Conservation (phyloP, 805 yeast genomes). For the Tetrapisispora nanseiensis region DNA sequence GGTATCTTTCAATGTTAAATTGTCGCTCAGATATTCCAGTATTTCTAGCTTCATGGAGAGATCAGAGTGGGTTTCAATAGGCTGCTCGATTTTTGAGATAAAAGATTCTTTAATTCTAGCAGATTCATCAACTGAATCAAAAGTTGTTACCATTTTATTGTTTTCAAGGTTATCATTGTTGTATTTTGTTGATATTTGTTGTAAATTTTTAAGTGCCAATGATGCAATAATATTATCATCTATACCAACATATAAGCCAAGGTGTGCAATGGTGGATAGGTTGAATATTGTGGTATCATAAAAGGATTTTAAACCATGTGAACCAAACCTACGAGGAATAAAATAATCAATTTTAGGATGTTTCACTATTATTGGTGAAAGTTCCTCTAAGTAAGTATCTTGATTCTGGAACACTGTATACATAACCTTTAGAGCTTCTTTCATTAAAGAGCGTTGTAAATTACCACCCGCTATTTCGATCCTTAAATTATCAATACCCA, state of each 20-base stretch:
- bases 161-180: slow-evolving; percentile 31
- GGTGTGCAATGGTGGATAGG: slow-evolving; percentile 60
- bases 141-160: slow-evolving; percentile 57
- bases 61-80: slow-evolving; percentile 31
- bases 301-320: slow-evolving; percentile 54
- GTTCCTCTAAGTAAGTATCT: slow-evolving; percentile 42
- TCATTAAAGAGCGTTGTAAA: slow-evolving; percentile 28
- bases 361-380: slow-evolving; percentile 29
- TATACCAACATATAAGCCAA: slow-evolving; percentile 66
- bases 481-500: slow-evolving; percentile 48
- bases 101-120: slow-evolving; percentile 62
- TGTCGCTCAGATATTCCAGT: slow-evolving; percentile 45
- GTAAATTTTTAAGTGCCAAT: slow-evolving; percentile 44
- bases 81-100: slow-evolving; percentile 52
- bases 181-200: slow-evolving; percentile 34
- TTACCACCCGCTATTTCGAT: slow-evolving; percentile 15
- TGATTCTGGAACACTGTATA: slow-evolving; percentile 42
- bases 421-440: slow-evolving; percentile 38
- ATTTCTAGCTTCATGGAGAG: slow-evolving; percentile 47
- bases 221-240: slow-evolving; percentile 41
- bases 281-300: slow-evolving; percentile 64
- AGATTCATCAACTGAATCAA: slow-evolving; percentile 73
- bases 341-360: slow-evolving; percentile 16
- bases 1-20: slow-evolving; percentile 35
- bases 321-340: slow-evolving; percentile 34